Evolutionary conservation across 768 basidiomycete genomes (phyloP), one percentile per base, ranked within the genome.

Genomic region (Boletus fagicola): DNA sequence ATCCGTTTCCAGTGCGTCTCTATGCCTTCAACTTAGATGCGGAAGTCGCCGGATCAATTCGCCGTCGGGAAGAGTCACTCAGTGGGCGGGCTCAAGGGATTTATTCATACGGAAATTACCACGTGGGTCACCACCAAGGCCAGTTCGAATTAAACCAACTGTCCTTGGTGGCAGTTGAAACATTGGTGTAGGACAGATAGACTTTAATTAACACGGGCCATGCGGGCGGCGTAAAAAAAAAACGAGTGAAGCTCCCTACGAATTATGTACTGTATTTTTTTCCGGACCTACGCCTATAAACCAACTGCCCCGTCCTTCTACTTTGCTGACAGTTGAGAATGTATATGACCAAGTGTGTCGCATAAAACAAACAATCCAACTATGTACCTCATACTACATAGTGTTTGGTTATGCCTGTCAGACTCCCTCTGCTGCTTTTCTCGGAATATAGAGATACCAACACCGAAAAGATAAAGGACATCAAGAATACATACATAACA

Each of bases 401-500:
- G 16, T 1, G 30, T 33, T 43, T 28, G 16, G 24, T 20, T 15
- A 22, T 53, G 13, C n/a, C 47, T 16, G 20, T 30, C 30, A 24
- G 9, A 28, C 36, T 22, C 4, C 30, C 12, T 43, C 52, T n/a
- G 10, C 4, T 42, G 18, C 12, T 39, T 53, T 46, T 9, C 43
- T 31, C 38, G 18, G 16, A 45, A 26, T 46, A 47, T 46, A 53
- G 13, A 48, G 31, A 40, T 49, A 62, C 52, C 54, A 49, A 62
- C 47, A 55, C 36, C 35, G 28, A 38, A 55, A 38, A n/a, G 31
- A 58, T 57, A 52, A 49, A 42, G 26, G 54, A 44, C 54, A 62
- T 40, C 54, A 57, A 58, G 39, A 59, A 52, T 61, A 71, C 61
- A 52, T 61, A 71, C 61, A 68, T 45, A 53, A 47, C 40, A 43